These are phyloP conservation scores for Cyberlindnera bimundalis DNA, from an alignment of 805 yeast species.

Conservation along the genomic window DNA sequence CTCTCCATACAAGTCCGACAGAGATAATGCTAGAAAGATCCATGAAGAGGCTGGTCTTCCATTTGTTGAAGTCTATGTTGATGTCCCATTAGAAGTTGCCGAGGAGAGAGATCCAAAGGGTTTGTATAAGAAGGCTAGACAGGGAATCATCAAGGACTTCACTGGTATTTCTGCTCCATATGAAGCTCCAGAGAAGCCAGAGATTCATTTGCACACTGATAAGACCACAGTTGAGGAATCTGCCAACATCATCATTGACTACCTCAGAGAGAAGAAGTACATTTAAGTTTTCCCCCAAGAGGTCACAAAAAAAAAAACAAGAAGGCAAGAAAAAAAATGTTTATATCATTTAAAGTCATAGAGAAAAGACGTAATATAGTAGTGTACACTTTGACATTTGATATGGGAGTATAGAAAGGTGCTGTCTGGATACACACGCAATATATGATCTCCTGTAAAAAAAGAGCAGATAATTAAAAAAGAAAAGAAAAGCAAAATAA, in stretches of 20 bases:
- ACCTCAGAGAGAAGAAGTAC: slow-evolving; percentile 50
- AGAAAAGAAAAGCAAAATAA: not conserved
- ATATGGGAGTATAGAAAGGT: too few relatives aligned
- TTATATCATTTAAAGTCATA: too few relatives aligned
- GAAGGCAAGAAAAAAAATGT: too few relatives aligned
- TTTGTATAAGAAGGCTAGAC: slow-evolving; percentile 92
- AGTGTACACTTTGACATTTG: too few relatives aligned
- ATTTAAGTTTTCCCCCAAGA: slow-evolving; percentile 13
- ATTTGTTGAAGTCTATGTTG: slow-evolving; percentile 87
- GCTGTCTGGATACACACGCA: too few relatives aligned
- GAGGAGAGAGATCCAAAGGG: slow-evolving; percentile 98
- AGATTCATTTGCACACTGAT: slow-evolving; percentile 75
- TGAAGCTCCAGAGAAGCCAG: slow-evolving; percentile 86
- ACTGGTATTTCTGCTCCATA: slow-evolving; percentile 96
- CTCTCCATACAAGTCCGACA: slow-evolving; percentile 83
- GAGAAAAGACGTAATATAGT: too few relatives aligned
- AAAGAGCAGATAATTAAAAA: not conserved
- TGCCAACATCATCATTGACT: slow-evolving; percentile 67
- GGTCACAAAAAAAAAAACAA: too few relatives aligned
- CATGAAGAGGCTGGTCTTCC: slow-evolving; percentile 75
- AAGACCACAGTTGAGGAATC: slow-evolving; percentile 73
- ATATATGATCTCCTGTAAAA: too few relatives aligned
- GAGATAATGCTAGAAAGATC: slow-evolving; percentile 80
- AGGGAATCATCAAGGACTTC: slow-evolving; percentile 89
- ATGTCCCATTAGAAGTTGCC: slow-evolving; percentile 91